Evolutionary conservation across 2,329 filamentous ascomycete species (phyloP), one percentile per base, ranked within the genome.

Genomic region (Teratosphaeriaceae sp.): DNA sequence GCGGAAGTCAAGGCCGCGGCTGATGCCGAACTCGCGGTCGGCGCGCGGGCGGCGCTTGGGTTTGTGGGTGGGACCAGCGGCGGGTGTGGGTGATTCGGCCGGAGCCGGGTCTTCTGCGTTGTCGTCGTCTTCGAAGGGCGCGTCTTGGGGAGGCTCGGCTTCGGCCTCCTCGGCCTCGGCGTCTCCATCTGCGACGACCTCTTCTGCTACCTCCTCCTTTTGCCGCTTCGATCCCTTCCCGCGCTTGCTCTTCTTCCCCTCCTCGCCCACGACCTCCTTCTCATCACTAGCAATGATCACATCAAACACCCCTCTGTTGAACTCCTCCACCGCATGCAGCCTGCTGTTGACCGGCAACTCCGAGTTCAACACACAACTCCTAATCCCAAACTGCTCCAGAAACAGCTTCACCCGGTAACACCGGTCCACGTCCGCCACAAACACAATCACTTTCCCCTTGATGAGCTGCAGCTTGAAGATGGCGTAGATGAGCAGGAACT

Each of bases 231-330:
- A 50, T 53, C 18, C 59, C 15, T 6, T 15, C 33, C 12, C 29
- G 43, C 42, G 22, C 24, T 31, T 9, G 41, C 42, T 4, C 37
- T 49, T 5, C 31, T 13, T 51, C 42, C 82, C 78, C 41, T 82
- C 79, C 16, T 79, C 75, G 11, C 85, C 88, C 9, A 95, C 65
- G 9, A 94, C 78, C 60, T 94, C 88, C 51, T 85, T 84, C 61
- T 95, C 89, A 56, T 98, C 92, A 1, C 88, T 89, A 1, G 92
- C 92, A 56, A 98, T 95, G 53, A 98, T 89, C 49, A 97, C 96
- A 57, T 98, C 90, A 73, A 98, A 98, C 5, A 97, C 82, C 41
- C 87, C 86, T 66, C 86, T 85, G 70, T 97, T 98, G 69, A 98
- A 98, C 63, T 97, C 88, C 57, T 97, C 85, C 2, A 98, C 90